Conservation (phyloP, 306 rosid genomes). For the Vigna nakashimae region DNA sequence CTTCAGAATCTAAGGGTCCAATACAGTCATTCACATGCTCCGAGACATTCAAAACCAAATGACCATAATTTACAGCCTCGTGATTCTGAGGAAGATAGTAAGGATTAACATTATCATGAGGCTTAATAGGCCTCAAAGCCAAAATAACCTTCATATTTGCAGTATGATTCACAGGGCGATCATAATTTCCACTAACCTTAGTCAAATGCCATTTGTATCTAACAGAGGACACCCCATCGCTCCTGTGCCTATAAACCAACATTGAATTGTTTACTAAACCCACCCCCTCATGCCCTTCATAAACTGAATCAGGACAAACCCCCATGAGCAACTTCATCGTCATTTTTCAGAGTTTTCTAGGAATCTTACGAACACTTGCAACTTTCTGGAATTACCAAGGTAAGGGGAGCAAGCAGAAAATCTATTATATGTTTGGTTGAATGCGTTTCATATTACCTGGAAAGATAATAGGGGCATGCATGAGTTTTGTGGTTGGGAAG, state of each 20-base stretch:
- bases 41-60: slow-evolving; percentile 71
- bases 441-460: no score
- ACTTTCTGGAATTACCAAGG: no score
- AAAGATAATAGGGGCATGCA: no score
- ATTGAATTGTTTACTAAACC: slow-evolving; percentile 52
- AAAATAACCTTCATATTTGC: slow-evolving; percentile 78
- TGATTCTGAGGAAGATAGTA: slow-evolving; percentile 93
- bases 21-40: slow-evolving; percentile 69
- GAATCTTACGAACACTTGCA: no score
- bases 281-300: slow-evolving; percentile 51
- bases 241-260: slow-evolving; percentile 73
- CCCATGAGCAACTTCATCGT: slow-evolving; percentile 64
- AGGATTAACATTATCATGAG: slow-evolving; percentile 74
- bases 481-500: no score
- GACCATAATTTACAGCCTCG: slow-evolving; percentile 68
- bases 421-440: no score
- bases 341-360: slow-evolving; percentile 16
- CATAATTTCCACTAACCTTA: slow-evolving; percentile 60
- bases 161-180: slow-evolving; percentile 60
- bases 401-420: no score
- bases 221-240: slow-evolving; percentile 66
- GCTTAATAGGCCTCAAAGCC: slow-evolving; percentile 79
- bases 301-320: slow-evolving; percentile 86
- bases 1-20: slow-evolving; percentile 82
- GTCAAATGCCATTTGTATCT: slow-evolving; percentile 73